Evolutionary conservation across 1,139 yeast species (phyloP).

Genomic region (Geotrichum macrosporum): DNA sequence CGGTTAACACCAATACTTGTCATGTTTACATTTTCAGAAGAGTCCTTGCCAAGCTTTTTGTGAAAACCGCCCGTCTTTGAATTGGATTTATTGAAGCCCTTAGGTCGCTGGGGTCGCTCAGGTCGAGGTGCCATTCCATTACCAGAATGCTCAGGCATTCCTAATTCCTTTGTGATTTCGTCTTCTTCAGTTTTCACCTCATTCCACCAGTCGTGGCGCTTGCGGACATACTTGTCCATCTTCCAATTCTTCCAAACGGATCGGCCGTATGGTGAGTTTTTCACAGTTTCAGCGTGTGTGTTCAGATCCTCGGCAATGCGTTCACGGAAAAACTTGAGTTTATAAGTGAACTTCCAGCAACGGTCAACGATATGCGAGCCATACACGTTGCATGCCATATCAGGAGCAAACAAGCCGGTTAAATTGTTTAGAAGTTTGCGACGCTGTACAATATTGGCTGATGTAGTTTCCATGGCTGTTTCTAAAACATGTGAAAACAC

Average conservation of each 20-base stretch:
- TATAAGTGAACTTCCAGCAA: constrained; percentile 72
- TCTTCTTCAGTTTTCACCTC: constrained; percentile 67
- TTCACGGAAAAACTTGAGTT: constrained; percentile 80
- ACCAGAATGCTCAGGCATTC: constrained; percentile 7
- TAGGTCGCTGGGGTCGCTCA: not conserved
- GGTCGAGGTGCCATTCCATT: constrained; percentile 12
- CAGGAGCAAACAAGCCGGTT: constrained; percentile 45
- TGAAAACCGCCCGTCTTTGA: not conserved
- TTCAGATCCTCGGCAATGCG: constrained; percentile 68
- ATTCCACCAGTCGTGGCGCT: constrained; percentile 78
- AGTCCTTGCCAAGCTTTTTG: not conserved
- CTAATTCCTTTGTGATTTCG: constrained; percentile 27
- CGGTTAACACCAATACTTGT: constrained; percentile 11
- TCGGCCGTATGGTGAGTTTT: constrained; percentile 81
- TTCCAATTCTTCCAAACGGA: constrained; percentile 95
- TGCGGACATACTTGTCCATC: constrained; percentile 70
- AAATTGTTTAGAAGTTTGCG: constrained; percentile 64
- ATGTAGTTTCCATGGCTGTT: constrained; percentile 37
- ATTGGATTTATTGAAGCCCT: not conserved
- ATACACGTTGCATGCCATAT: constrained; percentile 75
- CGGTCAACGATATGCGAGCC: constrained; percentile 90
- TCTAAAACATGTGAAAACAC: constrained; percentile 79
- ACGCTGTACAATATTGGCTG: constrained; percentile 51
- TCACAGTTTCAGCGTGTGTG: constrained; percentile 61
- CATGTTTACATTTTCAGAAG: constrained; percentile 7